A percentile compares a stretch with the other conserved stretches of the same genome.
phyloP scores from a whole-genome alignment of 805 yeast species.

The Jamesozyma lodderae region DNA sequence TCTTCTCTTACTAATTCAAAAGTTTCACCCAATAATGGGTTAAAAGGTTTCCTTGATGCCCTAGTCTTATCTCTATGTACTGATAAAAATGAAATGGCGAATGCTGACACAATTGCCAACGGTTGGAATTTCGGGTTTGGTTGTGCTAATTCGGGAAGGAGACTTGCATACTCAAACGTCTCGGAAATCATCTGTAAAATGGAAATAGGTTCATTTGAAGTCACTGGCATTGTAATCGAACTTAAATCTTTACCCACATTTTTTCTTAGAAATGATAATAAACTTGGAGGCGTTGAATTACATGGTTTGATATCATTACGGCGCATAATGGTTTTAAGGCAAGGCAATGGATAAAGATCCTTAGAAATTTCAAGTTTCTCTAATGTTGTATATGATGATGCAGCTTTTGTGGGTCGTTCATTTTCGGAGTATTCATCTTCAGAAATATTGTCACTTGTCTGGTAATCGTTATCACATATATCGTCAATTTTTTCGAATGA shows the following conservation, averaged over 20 bases:
- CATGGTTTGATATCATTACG: constrained; percentile 52
- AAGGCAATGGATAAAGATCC: constrained; percentile 62
- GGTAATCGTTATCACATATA: no score
- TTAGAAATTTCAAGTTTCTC: not conserved
- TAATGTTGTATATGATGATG: not conserved
- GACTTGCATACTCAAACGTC: constrained; percentile 60
- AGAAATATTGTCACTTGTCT: not conserved
- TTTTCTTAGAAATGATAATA: constrained; percentile 70
- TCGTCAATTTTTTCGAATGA: not conserved
- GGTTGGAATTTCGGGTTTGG: constrained; percentile 46
- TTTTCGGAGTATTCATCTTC: not conserved
- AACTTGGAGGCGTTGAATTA: constrained; percentile 66
- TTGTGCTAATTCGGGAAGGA: constrained; percentile 54
- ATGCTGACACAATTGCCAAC: constrained; percentile 59
- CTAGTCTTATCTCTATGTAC: constrained; percentile 66
- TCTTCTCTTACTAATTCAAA: constrained; percentile 84
- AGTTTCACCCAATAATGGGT: constrained; percentile 90
- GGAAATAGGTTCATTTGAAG: constrained; percentile 85
- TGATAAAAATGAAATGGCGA: constrained; percentile 70
- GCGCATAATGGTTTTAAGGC: constrained; percentile 36
- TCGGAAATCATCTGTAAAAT: constrained; percentile 76
- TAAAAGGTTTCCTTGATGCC: constrained; percentile 81
- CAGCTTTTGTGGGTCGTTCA: no score
- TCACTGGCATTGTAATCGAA: constrained; percentile 85
- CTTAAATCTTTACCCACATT: constrained; percentile 88